Base-by-base conservation (phyloP, 768 basidiomycete species). In the Phlebiopsis gigantea region DNA sequence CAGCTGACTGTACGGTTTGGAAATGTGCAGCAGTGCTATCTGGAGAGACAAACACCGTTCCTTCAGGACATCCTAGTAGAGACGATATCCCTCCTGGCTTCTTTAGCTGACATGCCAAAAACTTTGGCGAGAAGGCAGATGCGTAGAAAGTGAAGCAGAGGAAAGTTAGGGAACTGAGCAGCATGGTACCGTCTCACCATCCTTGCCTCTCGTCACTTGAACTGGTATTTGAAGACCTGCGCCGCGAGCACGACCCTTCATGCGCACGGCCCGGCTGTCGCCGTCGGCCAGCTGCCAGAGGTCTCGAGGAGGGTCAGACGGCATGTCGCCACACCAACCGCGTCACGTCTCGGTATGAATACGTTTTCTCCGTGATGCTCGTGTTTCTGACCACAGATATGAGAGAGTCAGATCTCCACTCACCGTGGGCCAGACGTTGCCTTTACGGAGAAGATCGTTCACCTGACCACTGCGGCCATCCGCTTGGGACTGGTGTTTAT, bases 11-110 rank as follows among this genome's bases (percentile, higher is more conserved):
- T 2, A 86, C 69, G 24, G 61, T 75, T 15, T 64, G 71, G 46
- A 82, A 85, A 24, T 74, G 56, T 0, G 83, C 78, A 47, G 68
- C 67, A 0, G 65, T 56, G 62, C 85, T 77, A 4, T 66, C 77
- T 29, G 66, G 57, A 41, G 82, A 84, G 21, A 87, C 84, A 56
- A 77, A 85, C 3, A 87, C 68, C 0, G 84, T 86, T 9, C 80
- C 82, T 5, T 58, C n/a, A 0, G 82, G 81, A 63, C 85, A 87
- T 8, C 80, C 82, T 1, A 53, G 17, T 10, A 84, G 68, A 15
- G 83, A 77, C 3, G 79, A 78, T 3, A 65, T 46, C 0, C 66
- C 63, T 0, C 57, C 47, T 1, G 77, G 64, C 57, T 83, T 84
- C 62, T 79, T 71, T 24, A 79, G 61, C 61, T 86, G 84, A 61